Base-by-base conservation (phyloP, 352 stramenopile species). In the Phytophthora cajani region DNA sequence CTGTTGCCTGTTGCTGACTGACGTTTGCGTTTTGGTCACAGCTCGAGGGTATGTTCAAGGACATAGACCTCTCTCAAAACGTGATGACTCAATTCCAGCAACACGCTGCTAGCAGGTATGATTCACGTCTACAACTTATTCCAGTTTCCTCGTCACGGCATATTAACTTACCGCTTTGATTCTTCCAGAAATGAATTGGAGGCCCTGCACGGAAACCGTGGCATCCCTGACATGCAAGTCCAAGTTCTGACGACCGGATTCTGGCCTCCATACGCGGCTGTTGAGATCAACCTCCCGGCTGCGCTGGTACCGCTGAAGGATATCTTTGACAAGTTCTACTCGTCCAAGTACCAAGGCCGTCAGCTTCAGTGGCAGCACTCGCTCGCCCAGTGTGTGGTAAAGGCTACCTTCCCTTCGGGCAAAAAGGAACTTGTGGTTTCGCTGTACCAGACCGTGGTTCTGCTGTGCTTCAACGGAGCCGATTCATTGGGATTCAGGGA, bases 1-100 rank as follows among this genome's bases (percentile, higher is more conserved):
- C 8, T 42, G 49, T 9, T 30, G 25, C 25, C 27, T 30, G 60
- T 44, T 27, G 40, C 25, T n/a, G n/a, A 16, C 60, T 75, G 50
- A 65, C 23, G 10, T 64, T 58, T 53, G 62, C 51, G 16, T 52
- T 9, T 36, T 62, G 27, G 53, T 55, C 23, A 54, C 60, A 95
- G 85, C 95, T 99, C 44, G 98, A 99, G 76, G 98, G 98, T 11
- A 99, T 99, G 98, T 99, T 99, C 77, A 98, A 99, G 77, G 98
- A 99, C 78, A 99, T 99, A 62, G 96, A 99, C 58, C 88, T 99
- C 32, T 98, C 91, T 19, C 80, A 93, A 54, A 98, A 98, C 51
- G 90, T 98, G 40, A 99, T 99, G 96, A 87, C 73, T 2, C 85
- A 97, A 61, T 98, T 98, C 73, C 72, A 92, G 32, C 80, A 97